Evolutionary conservation across 2,329 filamentous ascomycete genomes (phyloP).

Genomic region (Anisogramma anomala): DNA sequence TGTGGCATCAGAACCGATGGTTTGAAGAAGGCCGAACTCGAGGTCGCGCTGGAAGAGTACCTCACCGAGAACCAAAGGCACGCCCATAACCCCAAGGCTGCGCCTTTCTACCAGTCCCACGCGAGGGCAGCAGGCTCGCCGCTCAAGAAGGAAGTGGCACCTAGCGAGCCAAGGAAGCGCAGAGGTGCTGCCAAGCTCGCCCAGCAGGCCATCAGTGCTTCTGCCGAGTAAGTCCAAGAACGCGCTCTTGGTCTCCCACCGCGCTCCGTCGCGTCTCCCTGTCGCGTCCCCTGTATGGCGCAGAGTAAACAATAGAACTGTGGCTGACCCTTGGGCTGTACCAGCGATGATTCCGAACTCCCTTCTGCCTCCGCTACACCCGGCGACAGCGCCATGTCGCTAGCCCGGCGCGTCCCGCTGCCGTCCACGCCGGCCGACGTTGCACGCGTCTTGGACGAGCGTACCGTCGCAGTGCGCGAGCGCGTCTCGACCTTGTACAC

Average conservation of each 20-base stretch:
- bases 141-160: conserved; percentile 42
- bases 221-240: conserved; percentile 34
- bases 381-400: conserved; percentile 36
- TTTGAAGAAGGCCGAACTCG: conserved; percentile 69
- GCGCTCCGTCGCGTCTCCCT: too few species aligned
- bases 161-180: conserved; percentile 31
- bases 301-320: conserved; percentile 3
- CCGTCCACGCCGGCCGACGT: conserved; percentile 72
- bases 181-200: conserved; percentile 33
- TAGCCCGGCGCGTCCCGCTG: conserved; percentile 54
- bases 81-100: conserved; percentile 50
- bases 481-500: conserved; percentile 54
- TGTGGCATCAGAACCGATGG: conserved; percentile 47
- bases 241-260: too few species aligned
- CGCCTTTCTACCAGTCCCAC: conserved; percentile 65
- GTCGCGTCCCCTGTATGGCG: not conserved
- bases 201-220: conserved; percentile 28
- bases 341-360: conserved; percentile 27
- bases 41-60: conserved; percentile 60
- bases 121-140: conserved; percentile 48
- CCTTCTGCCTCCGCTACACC: conserved; percentile 38
- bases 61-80: conserved; percentile 60
- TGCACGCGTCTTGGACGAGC: conserved; percentile 63
- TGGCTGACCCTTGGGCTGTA: conserved; percentile 6
- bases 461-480: conserved; percentile 52